Evolutionary conservation across 1,284 basidiomycete species (phyloP), one percentile per base, ranked within the genome.

Genomic region (Cutaneotrichosporon mucoides): DNA sequence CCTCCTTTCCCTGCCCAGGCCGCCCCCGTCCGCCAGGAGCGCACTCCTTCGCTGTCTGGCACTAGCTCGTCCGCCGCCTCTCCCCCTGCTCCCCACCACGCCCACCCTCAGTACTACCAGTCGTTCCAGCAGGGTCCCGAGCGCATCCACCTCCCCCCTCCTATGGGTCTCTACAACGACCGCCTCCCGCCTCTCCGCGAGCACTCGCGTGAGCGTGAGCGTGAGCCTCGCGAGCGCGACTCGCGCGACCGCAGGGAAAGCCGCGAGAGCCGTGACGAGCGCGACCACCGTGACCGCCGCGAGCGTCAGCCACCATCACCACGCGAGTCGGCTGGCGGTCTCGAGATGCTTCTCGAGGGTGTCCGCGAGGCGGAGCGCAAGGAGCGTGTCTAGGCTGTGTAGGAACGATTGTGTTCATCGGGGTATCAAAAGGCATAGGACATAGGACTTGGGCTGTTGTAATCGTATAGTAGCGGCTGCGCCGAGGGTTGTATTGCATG

Each of bases 261-360:
- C 24, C 24, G 24, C 24, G 24, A 24, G 24, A 46, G 46, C 2
- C 41, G 41, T 12, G 24, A 43, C 24, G 56, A 51, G 35, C 56
- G 56, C 42, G 50, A 52, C 34, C 24, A 24, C 24, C 24, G 24
- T 3, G 52, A 55, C 40, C 35, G 24, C 41, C 52, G 52, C 40
- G 47, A 59, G 37, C 40, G 35, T 40, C 40, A 34, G 37, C 36
- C 61, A 4, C 54, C 46, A 15, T 55, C 60, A 4, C 37, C 42
- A 9, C 16, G 51, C 11, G 46, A 46, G 9, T 24, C 24, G 24
- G 51, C 59, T n/a, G 54, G 48, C 43, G 62, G 62, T 11, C 59
- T 64, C 51, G 59, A 64, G 54, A 64, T 64, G 62, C 62, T 64
- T 40, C 62, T 64, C 51, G 62, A 64, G 57, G 62, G 62, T 34